Evolutionary conservation across 148 eudicot genomes (phyloP).

Genomic region (Linanthus parryae): DNA sequence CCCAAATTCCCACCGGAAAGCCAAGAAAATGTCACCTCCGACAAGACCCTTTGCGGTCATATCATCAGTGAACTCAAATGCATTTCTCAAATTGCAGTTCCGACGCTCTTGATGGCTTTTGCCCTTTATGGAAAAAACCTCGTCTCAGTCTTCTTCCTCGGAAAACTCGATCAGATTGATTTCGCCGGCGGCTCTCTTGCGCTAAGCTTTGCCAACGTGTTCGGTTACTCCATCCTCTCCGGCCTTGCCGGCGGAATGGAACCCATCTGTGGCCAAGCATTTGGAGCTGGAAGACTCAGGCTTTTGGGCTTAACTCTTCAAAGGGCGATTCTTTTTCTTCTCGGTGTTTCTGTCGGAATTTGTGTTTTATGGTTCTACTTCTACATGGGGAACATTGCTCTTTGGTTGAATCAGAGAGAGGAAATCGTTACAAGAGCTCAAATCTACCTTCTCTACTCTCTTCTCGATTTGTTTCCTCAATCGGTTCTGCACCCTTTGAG

Average conservation of each 20-base stretch:
- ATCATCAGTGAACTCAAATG: slow-evolving; percentile 18
- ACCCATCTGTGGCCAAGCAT: slow-evolving; percentile 36
- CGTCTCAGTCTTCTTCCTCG: slow-evolving; percentile 31
- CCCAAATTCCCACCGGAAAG: too few relatives aligned
- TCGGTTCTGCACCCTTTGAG: slow-evolving; percentile 37
- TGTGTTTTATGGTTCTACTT: slow-evolving; percentile 35
- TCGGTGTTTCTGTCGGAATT: slow-evolving; percentile 26
- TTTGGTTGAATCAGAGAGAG: slow-evolving; percentile 26
- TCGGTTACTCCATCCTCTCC: slow-evolving; percentile 29
- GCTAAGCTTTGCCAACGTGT: slow-evolving; percentile 30
- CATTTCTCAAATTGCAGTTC: slow-evolving; percentile 15
- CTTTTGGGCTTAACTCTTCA: slow-evolving; percentile 26
- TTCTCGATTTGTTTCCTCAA: slow-evolving; percentile 37
- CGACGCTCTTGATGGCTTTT: slow-evolving; percentile 16
- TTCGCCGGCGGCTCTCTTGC: slow-evolving; percentile 34
- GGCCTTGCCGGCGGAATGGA: slow-evolving; percentile 39
- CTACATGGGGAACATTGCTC: slow-evolving; percentile 29
- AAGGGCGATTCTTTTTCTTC: slow-evolving; percentile 28
- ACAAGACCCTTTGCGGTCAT: too few relatives aligned
- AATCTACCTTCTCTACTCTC: slow-evolving; percentile 28
- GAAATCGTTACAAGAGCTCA: slow-evolving; percentile 24
- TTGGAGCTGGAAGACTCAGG: slow-evolving; percentile 22
- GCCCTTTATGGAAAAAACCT: slow-evolving; percentile 22
- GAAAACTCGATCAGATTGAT: slow-evolving; percentile 26
- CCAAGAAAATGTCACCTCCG: too few relatives aligned